Evolutionary conservation across 2,329 filamentous ascomycete species (phyloP).

Genomic region (Fonsecaea nubica): DNA sequence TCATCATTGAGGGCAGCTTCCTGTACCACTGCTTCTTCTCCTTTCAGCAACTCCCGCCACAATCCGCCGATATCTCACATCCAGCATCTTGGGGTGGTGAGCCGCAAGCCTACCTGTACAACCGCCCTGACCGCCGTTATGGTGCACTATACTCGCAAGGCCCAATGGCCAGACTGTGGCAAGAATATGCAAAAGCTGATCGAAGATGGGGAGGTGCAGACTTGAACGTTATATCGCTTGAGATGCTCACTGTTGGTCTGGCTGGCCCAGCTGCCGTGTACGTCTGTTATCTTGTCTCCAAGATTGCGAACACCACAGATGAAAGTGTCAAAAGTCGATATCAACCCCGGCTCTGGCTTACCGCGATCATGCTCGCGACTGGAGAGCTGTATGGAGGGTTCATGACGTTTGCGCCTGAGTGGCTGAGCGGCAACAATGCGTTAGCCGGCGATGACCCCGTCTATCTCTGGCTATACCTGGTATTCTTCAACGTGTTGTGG

Average conservation of each 20-base stretch:
- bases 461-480: constrained; percentile 68
- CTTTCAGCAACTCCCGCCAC: constrained; percentile 55
- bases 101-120: constrained; percentile 59
- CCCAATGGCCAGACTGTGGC: constrained; percentile 64
- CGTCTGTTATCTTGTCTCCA: constrained; percentile 61
- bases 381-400: constrained; percentile 69
- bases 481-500: constrained; percentile 70
- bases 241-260: constrained; percentile 66
- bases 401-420: constrained; percentile 72
- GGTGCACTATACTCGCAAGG: constrained; percentile 64
- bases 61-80: constrained; percentile 41
- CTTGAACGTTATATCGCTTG: constrained; percentile 64
- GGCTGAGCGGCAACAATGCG: constrained; percentile 64
- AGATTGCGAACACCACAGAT: constrained; percentile 36
- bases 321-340: constrained; percentile 36
- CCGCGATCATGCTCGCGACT: constrained; percentile 65
- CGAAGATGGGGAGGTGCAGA: constrained; percentile 66
- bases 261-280: constrained; percentile 65
- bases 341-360: constrained; percentile 58
- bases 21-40: constrained; percentile 93
- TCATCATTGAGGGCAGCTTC: constrained; percentile 88
- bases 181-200: constrained; percentile 71
- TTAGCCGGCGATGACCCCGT: constrained; percentile 66
- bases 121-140: constrained; percentile 61
- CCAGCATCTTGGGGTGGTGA: constrained; percentile 36